Evolutionary conservation across 305 asterid species (phyloP), one percentile per base, ranked within the genome.

Genomic region (Fraxinus dipetala): DNA sequence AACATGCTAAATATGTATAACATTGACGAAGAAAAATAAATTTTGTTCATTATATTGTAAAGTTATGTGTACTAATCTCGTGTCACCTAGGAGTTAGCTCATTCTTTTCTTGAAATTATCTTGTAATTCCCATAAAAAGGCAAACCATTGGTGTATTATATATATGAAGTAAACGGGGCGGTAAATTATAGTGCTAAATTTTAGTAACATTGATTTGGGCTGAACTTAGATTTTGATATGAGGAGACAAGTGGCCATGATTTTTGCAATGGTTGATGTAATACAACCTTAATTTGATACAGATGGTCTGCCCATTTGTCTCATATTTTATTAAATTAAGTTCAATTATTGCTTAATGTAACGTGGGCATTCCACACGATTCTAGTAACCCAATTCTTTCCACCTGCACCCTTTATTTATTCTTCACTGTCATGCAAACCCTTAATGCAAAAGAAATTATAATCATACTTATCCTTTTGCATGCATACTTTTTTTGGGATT

Each of bases 321-420:
- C 14, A 59, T 56, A 77, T 56, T 85, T 35, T 76, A 85, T 77
- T 72, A 54, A 32, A 75, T 13, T 85, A 2, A 79, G 14, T 51
- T 11, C 84, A 73, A 54, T 85, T 61, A 85, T 72, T 80, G 30
- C 63, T 45, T 65, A 65, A 69, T 85, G 18, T 79, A 51, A 28
- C 0, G 31, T 72, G 10, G 80, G 43, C 75, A 31, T 11, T 65
- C 31, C 48, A 83, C 72, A 20, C 31, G 7, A 73, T 40, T 78
- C 76, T 6, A 72, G 45, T 3, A 5, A 34, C 31, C 38, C 34
- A 35, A 51, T 48, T 20, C 10, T 35, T 51, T 82, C 24, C 18
- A 6, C 14, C 78, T 32, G 20, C 83, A 70, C 56, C 59, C 34
- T 69, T 69, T 13, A 30, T 69, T 5, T 28, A 2, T 22, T 61